Evolutionary conservation across 2,329 filamentous ascomycete genomes (phyloP).

Genomic region (Diaporthe vaccinii): DNA sequence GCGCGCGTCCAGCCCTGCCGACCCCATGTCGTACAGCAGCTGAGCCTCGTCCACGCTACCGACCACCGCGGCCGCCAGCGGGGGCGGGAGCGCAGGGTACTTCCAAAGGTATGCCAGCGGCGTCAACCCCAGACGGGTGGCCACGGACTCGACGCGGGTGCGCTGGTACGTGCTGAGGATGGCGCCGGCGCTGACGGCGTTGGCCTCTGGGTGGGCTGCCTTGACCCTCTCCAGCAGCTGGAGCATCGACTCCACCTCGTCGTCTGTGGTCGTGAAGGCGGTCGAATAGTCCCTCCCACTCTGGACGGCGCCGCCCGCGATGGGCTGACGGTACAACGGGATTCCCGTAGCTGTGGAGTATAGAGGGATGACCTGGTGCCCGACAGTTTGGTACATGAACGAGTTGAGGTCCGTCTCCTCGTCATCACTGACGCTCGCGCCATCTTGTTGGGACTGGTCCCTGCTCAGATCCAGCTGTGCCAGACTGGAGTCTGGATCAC

Average conservation of each 20-base stretch:
- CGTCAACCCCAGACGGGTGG: slow-evolving; percentile 82
- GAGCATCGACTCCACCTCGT: slow-evolving; percentile 92
- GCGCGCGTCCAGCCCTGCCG: slow-evolving; percentile 83
- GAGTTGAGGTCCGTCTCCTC: slow-evolving; percentile 84
- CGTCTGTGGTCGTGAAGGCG: slow-evolving; percentile 53
- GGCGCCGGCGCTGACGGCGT: slow-evolving; percentile 90
- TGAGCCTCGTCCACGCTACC: slow-evolving; percentile 59
- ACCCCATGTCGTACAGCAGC: slow-evolving; percentile 86
- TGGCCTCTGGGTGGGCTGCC: slow-evolving; percentile 79
- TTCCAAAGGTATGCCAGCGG: slow-evolving; percentile 95
- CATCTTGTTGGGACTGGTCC: neutral
- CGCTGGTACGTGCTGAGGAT: slow-evolving; percentile 97
- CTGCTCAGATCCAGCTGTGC: neutral
- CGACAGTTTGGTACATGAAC: slow-evolving; percentile 99
- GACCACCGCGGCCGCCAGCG: slow-evolving; percentile 46
- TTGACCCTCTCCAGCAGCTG: slow-evolving; percentile 79
- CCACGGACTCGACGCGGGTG: slow-evolving; percentile 93
- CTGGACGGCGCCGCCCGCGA: slow-evolving; percentile 79
- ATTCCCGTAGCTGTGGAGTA: slow-evolving; percentile 84
- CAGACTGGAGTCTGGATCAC: slow-evolving; percentile 2
- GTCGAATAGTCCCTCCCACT: slow-evolving; percentile 77
- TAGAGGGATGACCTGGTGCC: slow-evolving; percentile 86
- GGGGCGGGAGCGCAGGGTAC: slow-evolving; percentile 79
- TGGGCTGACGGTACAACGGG: slow-evolving; percentile 86
- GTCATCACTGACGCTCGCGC: slow-evolving; percentile 31